These are phyloP conservation scores for Skeletonema menzelii DNA, from an alignment of 108 stramenopile species.

Conservation along the genomic window DNA sequence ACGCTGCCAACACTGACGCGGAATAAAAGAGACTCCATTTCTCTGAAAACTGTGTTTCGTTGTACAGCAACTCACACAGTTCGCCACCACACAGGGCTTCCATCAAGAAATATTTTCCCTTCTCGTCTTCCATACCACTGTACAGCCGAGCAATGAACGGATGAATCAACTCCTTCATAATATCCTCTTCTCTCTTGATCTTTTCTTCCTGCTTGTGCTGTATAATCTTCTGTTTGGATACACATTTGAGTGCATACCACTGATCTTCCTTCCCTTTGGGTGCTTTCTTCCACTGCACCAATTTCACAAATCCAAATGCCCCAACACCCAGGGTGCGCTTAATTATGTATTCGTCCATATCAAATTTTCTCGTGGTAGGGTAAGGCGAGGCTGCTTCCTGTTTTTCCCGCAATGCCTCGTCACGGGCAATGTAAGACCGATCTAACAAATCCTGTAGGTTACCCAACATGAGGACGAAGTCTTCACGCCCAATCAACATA, in stretches of 20 bases:
- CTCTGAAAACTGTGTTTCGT: constrained; percentile 54
- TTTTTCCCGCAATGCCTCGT: constrained; percentile 4
- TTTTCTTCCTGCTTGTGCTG: constrained; percentile 51
- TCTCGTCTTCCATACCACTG: constrained; percentile 49
- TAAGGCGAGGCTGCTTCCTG: not conserved
- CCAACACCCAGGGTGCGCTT: constrained; percentile 53
- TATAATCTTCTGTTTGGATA: constrained; percentile 50
- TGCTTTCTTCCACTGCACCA: constrained; percentile 41
- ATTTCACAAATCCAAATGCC: constrained; percentile 51
- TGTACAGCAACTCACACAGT: constrained; percentile 58
- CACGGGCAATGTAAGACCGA: constrained; percentile 29
- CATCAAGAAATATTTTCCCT: constrained; percentile 60
- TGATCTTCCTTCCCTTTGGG: constrained; percentile 22
- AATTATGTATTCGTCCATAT: constrained; percentile 41
- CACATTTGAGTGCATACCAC: constrained; percentile 56
- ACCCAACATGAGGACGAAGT: constrained; percentile 68
- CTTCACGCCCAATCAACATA: constrained; percentile 56
- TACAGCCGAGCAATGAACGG: constrained; percentile 56
- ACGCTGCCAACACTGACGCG: constrained; percentile 57
- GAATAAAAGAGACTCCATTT: constrained; percentile 56
- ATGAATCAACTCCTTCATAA: constrained; percentile 54
- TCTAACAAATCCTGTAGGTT: constrained; percentile 58
- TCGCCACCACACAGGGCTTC: constrained; percentile 72
- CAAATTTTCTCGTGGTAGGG: constrained; percentile 29
- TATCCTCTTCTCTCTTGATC: constrained; percentile 53